Conservation (phyloP, 2,329 filamentous ascomycete genomes). For the Arthrobotrys pseudoclavata region DNA sequence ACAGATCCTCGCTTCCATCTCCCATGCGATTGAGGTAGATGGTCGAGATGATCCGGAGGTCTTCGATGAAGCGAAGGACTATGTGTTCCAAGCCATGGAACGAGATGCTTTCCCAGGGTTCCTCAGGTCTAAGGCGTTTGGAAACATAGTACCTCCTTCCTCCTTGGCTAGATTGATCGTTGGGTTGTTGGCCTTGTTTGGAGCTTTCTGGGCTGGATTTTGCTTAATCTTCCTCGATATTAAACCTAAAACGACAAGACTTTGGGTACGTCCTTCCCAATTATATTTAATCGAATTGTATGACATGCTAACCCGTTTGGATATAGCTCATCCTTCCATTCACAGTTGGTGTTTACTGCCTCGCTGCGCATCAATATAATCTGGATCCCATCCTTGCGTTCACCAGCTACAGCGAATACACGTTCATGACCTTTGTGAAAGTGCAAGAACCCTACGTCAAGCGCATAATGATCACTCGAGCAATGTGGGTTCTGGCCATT, state of each 20-base stretch:
- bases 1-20: slow-evolving; percentile 86
- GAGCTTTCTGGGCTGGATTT: slow-evolving; percentile 93
- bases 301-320: slow-evolving; percentile 36
- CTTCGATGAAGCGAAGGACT: slow-evolving; percentile 97
- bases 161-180: slow-evolving; percentile 87
- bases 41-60: slow-evolving; percentile 96
- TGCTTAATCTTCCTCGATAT: slow-evolving; percentile 88
- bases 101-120: slow-evolving; percentile 99
- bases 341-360: slow-evolving; percentile 87
- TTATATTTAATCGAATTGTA: not conserved
- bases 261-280: slow-evolving; percentile 77
- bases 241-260: slow-evolving; percentile 78
- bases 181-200: slow-evolving; percentile 88
- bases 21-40: slow-evolving; percentile 87
- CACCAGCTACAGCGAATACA: slow-evolving; percentile 94
- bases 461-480: slow-evolving; percentile 84
- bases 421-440: slow-evolving; percentile 88
- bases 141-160: slow-evolving; percentile 92
- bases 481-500: slow-evolving; percentile 82
- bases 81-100: slow-evolving; percentile 99
- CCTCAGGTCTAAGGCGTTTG: slow-evolving; percentile 91
- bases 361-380: slow-evolving; percentile 93
- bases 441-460: slow-evolving; percentile 93
- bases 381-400: slow-evolving; percentile 92
- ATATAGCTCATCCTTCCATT: slow-evolving; percentile 84